phyloP scores from a whole-genome alignment of 169 alveolate species.

The Cryptosporidium tyzzeri region DNA sequence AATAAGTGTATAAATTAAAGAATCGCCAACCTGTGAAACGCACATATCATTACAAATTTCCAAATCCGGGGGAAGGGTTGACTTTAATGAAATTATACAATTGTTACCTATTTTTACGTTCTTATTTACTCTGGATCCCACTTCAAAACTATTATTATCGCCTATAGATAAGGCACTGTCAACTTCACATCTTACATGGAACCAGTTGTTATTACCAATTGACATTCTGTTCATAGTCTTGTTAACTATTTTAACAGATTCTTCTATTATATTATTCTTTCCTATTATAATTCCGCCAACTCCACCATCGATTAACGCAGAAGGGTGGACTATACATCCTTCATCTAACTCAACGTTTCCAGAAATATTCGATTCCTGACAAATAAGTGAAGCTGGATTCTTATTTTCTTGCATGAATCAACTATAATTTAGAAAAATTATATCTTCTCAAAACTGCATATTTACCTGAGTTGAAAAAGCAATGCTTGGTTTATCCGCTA shows the following conservation, averaged over 20 bases:
- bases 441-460: not conserved
- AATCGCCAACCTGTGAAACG: constrained; percentile 1
- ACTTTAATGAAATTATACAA: constrained; percentile 15
- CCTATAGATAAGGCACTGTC: constrained; percentile 14
- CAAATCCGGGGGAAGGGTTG: constrained; percentile 13
- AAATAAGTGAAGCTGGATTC: constrained; percentile 3
- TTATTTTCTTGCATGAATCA: not conserved
- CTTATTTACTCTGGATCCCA: constrained; percentile 9
- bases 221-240: not conserved
- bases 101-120: constrained; percentile 20
- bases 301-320: constrained; percentile 68
- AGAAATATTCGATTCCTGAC: constrained; percentile 39
- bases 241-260: constrained; percentile 44
- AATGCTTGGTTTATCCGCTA: no score
- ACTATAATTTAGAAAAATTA: not conserved
- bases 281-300: constrained; percentile 38
- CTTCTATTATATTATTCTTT: constrained; percentile 44
- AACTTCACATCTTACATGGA: constrained; percentile 33
- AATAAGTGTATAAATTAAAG: not conserved
- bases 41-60: not conserved
- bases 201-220: constrained; percentile 68
- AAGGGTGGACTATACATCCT: constrained; percentile 67
- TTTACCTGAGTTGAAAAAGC: not conserved
- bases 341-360: constrained; percentile 57
- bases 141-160: constrained; percentile 60